A percentile compares a stretch with the other conserved stretches of the same genome.
Evolutionary conservation across 306 rosid genomes (phyloP).

Genomic region (Betula pendula): DNA sequence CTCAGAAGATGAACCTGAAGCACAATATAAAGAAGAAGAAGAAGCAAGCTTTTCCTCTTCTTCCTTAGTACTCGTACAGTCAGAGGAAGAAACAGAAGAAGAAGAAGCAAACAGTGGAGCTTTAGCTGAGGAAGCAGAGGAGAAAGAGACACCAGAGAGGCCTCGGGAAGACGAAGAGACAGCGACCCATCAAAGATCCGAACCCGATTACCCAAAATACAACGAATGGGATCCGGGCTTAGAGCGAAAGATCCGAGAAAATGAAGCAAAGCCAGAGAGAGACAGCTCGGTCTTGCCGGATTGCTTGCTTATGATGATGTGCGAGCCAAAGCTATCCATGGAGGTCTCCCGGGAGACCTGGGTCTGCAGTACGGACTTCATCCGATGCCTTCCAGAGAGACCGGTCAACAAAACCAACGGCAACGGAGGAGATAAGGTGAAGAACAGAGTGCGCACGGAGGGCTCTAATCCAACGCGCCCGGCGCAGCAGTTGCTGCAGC

Average conservation of each 20-base stretch:
- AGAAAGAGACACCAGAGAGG: constrained; percentile 18
- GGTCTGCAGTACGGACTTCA: constrained; percentile 86
- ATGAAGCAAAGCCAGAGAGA: constrained; percentile 23
- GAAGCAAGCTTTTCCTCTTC: constrained; percentile 21
- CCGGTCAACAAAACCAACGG: constrained; percentile 33
- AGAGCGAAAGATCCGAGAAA: constrained; percentile 39
- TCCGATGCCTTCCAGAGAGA: constrained; percentile 72
- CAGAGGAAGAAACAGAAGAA: constrained; percentile 25
- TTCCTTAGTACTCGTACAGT: constrained; percentile 6
- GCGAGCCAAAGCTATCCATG: constrained; percentile 96
- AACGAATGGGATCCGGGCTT: constrained; percentile 1
- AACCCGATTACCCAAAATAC: constrained; percentile 21
- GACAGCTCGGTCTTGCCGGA: constrained; percentile 55
- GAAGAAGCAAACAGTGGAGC: constrained; percentile 2
- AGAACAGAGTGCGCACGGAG: constrained; percentile 33
- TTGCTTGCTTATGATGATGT: constrained; percentile 91
- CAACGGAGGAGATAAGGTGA: constrained; percentile 28
- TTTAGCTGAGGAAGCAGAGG: constrained; percentile 16
- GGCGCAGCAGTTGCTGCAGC: constrained; percentile 47
- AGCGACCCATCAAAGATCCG: constrained; percentile 27
- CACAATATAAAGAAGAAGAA: neutral
- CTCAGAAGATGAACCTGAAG: neutral
- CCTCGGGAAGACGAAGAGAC: constrained; percentile 27
- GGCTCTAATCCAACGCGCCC: constrained; percentile 26
- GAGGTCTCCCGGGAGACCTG: constrained; percentile 96